A percentile compares a stretch with the other conserved stretches of the same genome.
Conservation (phyloP, 805 yeast species). For the Hyphopichia homilentoma region DNA sequence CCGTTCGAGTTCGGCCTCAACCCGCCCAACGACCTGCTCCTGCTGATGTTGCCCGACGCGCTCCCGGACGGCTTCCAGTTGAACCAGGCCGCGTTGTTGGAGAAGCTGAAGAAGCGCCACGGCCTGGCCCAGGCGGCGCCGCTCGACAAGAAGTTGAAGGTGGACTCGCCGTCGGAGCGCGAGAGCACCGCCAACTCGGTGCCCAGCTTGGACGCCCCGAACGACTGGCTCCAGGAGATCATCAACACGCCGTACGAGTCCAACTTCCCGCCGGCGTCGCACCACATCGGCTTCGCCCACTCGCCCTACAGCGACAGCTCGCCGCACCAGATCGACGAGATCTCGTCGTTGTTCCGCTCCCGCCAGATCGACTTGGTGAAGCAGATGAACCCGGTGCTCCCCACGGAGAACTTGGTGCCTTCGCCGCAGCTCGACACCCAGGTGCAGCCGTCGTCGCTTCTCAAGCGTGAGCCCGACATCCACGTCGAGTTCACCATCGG, state of each 20-base stretch:
- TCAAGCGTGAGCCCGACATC: slow-evolving; percentile 4
- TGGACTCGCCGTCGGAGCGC: background rate
- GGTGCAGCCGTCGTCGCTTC: slow-evolving; percentile 1
- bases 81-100: background rate
- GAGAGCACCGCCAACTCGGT: slow-evolving; percentile 4
- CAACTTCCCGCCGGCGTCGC: slow-evolving; percentile 48
- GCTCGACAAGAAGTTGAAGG: background rate
- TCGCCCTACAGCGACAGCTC: slow-evolving; percentile 22
- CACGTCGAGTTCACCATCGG: slow-evolving; percentile 15
- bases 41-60: background rate
- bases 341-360: slow-evolving; percentile 58
- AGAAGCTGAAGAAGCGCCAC: slow-evolving; percentile 2
- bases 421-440: background rate
- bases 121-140: background rate
- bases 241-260: slow-evolving; percentile 63
- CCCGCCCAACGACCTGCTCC: slow-evolving; percentile 15
- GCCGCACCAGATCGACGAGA: slow-evolving; percentile 40
- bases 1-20: slow-evolving; percentile 30
- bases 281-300: slow-evolving; percentile 58
- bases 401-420: background rate
- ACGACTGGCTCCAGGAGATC: slow-evolving; percentile 70
- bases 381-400: slow-evolving; percentile 22
- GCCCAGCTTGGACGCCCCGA: slow-evolving; percentile 16
- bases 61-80: background rate
- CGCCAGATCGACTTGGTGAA: slow-evolving; percentile 66